Evolutionary conservation across 768 basidiomycete species (phyloP), one percentile per base, ranked within the genome.

Genomic region (Tephrocybe rancida): DNA sequence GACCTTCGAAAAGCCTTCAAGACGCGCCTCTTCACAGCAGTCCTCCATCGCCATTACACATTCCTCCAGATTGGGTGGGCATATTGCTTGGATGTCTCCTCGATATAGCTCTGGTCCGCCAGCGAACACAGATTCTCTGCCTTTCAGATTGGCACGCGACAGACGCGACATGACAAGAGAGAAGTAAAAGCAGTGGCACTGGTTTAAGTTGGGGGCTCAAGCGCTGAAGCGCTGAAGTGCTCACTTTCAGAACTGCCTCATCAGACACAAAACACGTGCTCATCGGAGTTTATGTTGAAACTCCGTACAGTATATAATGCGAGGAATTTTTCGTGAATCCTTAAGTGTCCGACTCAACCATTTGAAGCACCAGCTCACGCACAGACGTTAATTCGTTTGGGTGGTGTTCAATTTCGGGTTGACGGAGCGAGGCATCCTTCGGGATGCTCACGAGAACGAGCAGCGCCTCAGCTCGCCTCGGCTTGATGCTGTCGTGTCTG

Each of bases 21-120:
- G n/a, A 49, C 52, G 48, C 54, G 84, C 87, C 83, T 90, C 86
- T 65, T 90, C 86, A 62, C 88, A 91, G 60, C 89, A 90, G 59
- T 90, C 87, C 61, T 90, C 87, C 80, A 91, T 83, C 0, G 86
- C 85, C 59, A 79, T 72, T 3, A 92, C 90, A 62, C 90, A 90
- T 69, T 90, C 90, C 48, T 78, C 79, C 16, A 92, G 73, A 67
- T 83, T 83, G 0, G 84, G 87, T 3, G 88, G 88, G 61, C 88
- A 91, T 52, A 80, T 76, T 0, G 83, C 80, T 55, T 86, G 78
- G 5, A 70, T 76, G 38, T 91, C 89, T 0, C 81, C 81, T 1
- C 83, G 76, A 59, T 88, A 83, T n/a, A 80, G 66, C 16, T 87
- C 85, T 29, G 86, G 76, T 4, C 84, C 82, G n/a, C 84, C 77